Conservation (phyloP, 148 eudicot species). For the Fallopia convolvulus region DNA sequence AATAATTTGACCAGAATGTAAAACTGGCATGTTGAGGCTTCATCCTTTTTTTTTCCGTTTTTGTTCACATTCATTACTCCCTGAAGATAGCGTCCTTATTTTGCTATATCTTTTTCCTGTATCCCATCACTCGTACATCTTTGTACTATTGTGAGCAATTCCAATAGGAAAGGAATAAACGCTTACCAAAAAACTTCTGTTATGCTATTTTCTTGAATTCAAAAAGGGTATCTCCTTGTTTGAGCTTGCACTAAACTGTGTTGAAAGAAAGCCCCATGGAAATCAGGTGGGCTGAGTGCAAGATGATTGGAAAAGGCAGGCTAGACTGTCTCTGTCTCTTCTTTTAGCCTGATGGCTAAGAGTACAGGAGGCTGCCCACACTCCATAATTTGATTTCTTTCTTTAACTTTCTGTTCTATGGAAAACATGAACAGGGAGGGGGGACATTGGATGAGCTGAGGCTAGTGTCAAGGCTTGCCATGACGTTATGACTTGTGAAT, state of each 20-base stretch:
- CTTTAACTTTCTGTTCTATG: no score
- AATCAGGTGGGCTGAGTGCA: background rate
- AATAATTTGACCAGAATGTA: background rate
- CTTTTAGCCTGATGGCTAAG: slow-evolving; percentile 1
- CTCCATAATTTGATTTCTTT: background rate
- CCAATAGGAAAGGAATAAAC: background rate
- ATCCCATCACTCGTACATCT: background rate
- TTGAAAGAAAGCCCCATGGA: background rate
- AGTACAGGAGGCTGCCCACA: background rate
- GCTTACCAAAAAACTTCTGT: background rate
- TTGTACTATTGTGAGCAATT: background rate
- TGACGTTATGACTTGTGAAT: no score
- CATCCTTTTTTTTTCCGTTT: background rate
- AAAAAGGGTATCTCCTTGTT: no score
- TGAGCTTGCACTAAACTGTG: no score
- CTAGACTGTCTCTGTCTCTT: background rate
- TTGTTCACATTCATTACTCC: background rate
- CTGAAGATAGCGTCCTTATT: background rate
- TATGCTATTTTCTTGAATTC: background rate
- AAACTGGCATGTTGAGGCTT: background rate
- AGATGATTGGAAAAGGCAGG: background rate
- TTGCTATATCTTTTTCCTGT: background rate
- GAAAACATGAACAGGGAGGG: no score
- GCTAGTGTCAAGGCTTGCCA: no score
- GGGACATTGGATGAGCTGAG: no score